Base-by-base conservation (phyloP, 169 alveolate species). In the Plasmodium blacklocki region DNA sequence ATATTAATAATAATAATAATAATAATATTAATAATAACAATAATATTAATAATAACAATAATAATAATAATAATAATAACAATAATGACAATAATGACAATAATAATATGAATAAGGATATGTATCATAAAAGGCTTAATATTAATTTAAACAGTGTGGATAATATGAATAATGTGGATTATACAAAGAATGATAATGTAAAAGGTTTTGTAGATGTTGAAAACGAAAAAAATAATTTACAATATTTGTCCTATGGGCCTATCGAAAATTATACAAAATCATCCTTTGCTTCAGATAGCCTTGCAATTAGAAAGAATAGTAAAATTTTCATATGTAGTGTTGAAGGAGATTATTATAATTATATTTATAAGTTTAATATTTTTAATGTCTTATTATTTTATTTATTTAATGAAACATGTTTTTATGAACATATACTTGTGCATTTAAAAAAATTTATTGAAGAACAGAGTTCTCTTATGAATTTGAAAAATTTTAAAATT, bases 291-390 rank as follows among this genome's bases (percentile, higher is more conserved):
- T 14, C 49, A 14, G 74, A 64, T 19, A 12, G 49, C 0, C 43
- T 80, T 39, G 1, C 26, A 1, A 72, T 43, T 4, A 80, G 70
- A 72, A 80, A 80, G 52, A 68, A 66, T 26, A 80, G 70, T 45
- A 80, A 80, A 52, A 67, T 67, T 47, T 80, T 80, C 23, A 71
- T 80, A 3, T 80, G 90, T 43, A 80, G 90, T 45, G 83, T 80
- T 1, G 83, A 80, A 60, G 73, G 73, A 4, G 90, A 80, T 56
- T 68, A 80, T 23, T 67, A 80, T 18, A 66, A 80, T 43, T 80
- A 67, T 50, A 80, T 80, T 9, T 80, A 67, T 11, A 3, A 52
- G 4, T 80, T 68, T 18, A 60, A 68, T 14, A 68, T 68, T 12
- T 21, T 80, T 5, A 80, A 71, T 23, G 70, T 72, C 2, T 60